Percentiles rank a stretch among this genome's conserved stretches.
phyloP scores from a whole-genome alignment of 306 rosid genomes.

The Cicer bijugum region DNA sequence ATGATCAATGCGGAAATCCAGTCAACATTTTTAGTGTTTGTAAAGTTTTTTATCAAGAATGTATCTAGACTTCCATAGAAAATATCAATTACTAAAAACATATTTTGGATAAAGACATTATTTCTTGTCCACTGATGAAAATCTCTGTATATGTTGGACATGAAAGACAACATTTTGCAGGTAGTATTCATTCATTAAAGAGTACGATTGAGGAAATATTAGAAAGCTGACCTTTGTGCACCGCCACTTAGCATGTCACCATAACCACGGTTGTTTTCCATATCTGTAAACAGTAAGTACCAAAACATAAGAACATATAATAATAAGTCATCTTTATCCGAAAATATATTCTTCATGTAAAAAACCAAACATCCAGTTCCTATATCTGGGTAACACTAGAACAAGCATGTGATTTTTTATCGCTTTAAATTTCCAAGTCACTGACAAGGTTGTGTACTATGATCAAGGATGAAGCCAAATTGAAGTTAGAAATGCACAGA shows the following conservation, averaged over 20 bases:
- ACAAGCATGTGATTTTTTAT: not conserved
- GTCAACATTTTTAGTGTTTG: slow-evolving; percentile 1
- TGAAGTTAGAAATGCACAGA: slow-evolving; percentile 5
- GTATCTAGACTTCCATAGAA: slow-evolving; percentile 23
- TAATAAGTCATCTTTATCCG: not conserved
- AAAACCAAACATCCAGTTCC: not conserved
- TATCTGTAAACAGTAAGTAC: slow-evolving; percentile 42
- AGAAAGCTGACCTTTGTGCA: slow-evolving; percentile 49
- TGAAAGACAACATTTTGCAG: slow-evolving; percentile 12
- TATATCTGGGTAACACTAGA: slow-evolving; percentile 13
- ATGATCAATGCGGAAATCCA: not conserved
- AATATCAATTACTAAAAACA: slow-evolving; percentile 15
- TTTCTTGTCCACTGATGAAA: slow-evolving; percentile 19
- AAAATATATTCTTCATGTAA: not conserved
- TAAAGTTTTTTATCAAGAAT: not conserved
- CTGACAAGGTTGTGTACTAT: slow-evolving; percentile 23
- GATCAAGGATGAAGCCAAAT: slow-evolving; percentile 3
- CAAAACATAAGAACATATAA: slow-evolving; percentile 18
- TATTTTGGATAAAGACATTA: slow-evolving; percentile 7
- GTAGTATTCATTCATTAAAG: slow-evolving; percentile 14
- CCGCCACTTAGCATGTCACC: slow-evolving; percentile 50
- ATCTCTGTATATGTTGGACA: not conserved
- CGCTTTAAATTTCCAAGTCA: not conserved
- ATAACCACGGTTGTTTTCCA: slow-evolving; percentile 52
- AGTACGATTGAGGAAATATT: slow-evolving; percentile 9